These are phyloP conservation scores for Quercus phellos DNA, from an alignment of 331 rosid species.

Conservation along the genomic window DNA sequence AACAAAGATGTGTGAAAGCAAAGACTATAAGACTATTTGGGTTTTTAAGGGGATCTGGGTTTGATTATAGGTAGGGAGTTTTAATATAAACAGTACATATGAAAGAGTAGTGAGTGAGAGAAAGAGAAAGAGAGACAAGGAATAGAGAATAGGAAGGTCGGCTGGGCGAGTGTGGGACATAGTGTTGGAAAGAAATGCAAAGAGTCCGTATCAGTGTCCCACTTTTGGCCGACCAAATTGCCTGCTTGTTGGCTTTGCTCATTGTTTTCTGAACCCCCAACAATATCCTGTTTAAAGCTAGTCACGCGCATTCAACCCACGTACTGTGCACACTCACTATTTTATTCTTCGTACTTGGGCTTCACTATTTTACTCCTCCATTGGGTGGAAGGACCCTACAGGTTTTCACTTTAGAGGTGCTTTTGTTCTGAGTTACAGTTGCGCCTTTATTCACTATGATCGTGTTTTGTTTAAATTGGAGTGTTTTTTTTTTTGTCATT, in stretches of 20 bases:
- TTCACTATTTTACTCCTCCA: no score
- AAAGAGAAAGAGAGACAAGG: not conserved
- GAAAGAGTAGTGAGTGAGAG: not conserved
- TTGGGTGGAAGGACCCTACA: no score
- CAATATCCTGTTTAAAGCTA: not conserved
- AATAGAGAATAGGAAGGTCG: not conserved
- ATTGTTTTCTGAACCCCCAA: slow-evolving; percentile 28
- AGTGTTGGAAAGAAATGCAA: slow-evolving; percentile 39
- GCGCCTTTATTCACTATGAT: no score
- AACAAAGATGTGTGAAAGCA: not conserved
- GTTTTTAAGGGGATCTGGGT: slow-evolving; percentile 17
- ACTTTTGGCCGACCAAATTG: slow-evolving; percentile 55
- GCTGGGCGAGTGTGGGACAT: slow-evolving; percentile 29
- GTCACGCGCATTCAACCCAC: slow-evolving; percentile 15
- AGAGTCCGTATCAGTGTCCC: slow-evolving; percentile 46
- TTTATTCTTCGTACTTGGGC: not conserved
- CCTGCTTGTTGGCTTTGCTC: slow-evolving; percentile 27
- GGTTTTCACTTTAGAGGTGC: no score
- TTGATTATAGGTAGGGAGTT: not conserved
- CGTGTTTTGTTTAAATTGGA: no score
- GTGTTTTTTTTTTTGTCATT: no score
- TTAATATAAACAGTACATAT: not conserved
- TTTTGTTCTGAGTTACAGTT: no score
- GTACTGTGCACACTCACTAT: not conserved
- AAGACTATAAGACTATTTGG: not conserved